Evolutionary conservation across 2,329 filamentous ascomycete species (phyloP).

Genomic region (Thermothelomyces thermophilus): DNA sequence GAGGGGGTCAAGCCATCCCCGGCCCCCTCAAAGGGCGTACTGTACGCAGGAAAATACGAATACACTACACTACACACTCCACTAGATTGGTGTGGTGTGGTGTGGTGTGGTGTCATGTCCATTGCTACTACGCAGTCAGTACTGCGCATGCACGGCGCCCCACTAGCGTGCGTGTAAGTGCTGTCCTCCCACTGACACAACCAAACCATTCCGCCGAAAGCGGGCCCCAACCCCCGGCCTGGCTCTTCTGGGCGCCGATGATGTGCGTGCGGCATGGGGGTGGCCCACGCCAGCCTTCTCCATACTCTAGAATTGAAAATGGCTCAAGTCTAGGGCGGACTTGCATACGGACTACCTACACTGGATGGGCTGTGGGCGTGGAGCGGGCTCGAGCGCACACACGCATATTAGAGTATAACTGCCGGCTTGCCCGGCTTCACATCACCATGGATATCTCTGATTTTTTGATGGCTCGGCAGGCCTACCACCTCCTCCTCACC

Average conservation of each 20-base stretch:
- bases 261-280: neutral
- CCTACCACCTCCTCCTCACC: conserved; percentile 9
- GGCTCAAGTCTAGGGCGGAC: too few relatives aligned
- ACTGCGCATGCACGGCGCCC: conserved; percentile 6
- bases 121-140: too few relatives aligned
- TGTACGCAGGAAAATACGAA: too few relatives aligned
- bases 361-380: neutral
- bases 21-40: neutral
- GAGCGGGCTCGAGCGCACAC: conserved; percentile 20
- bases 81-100: too few relatives aligned
- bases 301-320: too few relatives aligned
- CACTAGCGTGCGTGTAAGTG: conserved; percentile 11
- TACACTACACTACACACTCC: too few relatives aligned
- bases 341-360: too few relatives aligned
- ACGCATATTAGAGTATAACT: conserved; percentile 16
- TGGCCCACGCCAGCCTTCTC: neutral
- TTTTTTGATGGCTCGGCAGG: conserved; percentile 17
- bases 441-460: conserved; percentile 11
- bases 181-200: conserved; percentile 9
- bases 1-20: neutral
- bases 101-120: too few relatives aligned
- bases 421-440: conserved; percentile 15
- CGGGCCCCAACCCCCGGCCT: neutral
- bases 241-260: neutral
- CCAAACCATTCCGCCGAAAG: conserved; percentile 1